phyloP scores from a whole-genome alignment of 495 filamentous ascomycete genomes.

The Trichoderma gamsii region DNA sequence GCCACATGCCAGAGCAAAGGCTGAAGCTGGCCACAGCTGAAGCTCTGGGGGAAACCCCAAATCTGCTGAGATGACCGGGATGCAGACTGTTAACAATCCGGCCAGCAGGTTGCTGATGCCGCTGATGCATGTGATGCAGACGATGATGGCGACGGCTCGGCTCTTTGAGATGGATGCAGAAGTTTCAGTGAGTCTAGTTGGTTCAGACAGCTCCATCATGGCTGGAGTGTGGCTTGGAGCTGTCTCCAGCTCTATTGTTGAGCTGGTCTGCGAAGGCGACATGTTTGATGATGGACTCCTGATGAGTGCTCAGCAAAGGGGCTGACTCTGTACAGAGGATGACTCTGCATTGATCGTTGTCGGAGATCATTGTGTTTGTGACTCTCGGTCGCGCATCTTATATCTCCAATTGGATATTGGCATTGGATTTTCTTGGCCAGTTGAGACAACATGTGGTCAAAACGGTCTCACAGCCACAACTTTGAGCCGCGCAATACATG shows the following conservation, averaged over 20 bases:
- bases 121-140: background rate
- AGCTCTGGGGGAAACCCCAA: background rate
- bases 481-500: background rate
- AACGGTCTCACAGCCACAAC: background rate
- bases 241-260: background rate
- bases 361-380: no score
- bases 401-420: no score
- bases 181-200: background rate
- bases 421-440: no score
- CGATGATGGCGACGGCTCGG: background rate
- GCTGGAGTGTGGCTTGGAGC: background rate
- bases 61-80: background rate
- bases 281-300: background rate
- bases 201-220: background rate
- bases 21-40: slow-evolving; percentile 30
- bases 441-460: background rate
- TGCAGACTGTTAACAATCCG: background rate
- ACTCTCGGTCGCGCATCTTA: background rate
- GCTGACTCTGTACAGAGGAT: no score
- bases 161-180: background rate
- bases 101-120: background rate
- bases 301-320: no score
- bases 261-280: background rate
- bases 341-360: no score
- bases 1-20: slow-evolving; percentile 39